Percentiles rank a stretch among this genome's conserved stretches.
Conservation (phyloP, 768 basidiomycete species). For the Dentipellis sp. region DNA sequence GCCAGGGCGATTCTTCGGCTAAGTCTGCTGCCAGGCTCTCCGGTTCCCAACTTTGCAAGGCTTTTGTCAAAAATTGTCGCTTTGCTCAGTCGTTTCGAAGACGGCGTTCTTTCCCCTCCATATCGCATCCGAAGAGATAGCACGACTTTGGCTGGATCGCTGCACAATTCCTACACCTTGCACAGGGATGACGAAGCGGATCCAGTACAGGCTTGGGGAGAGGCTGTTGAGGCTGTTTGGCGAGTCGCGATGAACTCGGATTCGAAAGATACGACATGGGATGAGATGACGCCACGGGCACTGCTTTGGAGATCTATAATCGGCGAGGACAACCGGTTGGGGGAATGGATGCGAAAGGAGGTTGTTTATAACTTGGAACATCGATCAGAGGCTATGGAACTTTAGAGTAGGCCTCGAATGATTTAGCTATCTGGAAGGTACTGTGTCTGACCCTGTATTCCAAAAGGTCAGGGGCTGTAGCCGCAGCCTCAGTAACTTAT, state of each 20-base stretch:
- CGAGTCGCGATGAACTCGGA: constrained; percentile 34
- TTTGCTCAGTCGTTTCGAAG: constrained; percentile 5
- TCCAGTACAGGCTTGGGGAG: constrained; percentile 37
- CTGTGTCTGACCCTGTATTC: too few species aligned
- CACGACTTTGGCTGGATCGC: background rate
- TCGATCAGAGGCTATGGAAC: background rate
- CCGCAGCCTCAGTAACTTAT: too few species aligned
- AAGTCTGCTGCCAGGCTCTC: constrained; percentile 3
- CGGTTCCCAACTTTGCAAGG: constrained; percentile 1
- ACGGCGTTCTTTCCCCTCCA: background rate
- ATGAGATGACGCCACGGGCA: constrained; percentile 40
- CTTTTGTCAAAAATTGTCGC: constrained; percentile 8
- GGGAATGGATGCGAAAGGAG: constrained; percentile 49
- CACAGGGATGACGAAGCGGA: constrained; percentile 18
- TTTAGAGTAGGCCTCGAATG: background rate
- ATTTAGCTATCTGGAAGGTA: too few species aligned
- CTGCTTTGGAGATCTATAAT: constrained; percentile 45
- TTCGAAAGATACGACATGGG: constrained; percentile 33
- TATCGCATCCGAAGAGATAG: background rate
- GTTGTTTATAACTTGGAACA: constrained; percentile 18
- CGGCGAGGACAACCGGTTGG: constrained; percentile 24
- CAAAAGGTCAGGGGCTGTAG: too few species aligned
- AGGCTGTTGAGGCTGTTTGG: constrained; percentile 49
- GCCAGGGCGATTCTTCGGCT: constrained; percentile 6
- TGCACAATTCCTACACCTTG: constrained; percentile 13